phyloP scores from a whole-genome alignment of 257 asterid genomes.

The Galeopsis tetrahit region DNA sequence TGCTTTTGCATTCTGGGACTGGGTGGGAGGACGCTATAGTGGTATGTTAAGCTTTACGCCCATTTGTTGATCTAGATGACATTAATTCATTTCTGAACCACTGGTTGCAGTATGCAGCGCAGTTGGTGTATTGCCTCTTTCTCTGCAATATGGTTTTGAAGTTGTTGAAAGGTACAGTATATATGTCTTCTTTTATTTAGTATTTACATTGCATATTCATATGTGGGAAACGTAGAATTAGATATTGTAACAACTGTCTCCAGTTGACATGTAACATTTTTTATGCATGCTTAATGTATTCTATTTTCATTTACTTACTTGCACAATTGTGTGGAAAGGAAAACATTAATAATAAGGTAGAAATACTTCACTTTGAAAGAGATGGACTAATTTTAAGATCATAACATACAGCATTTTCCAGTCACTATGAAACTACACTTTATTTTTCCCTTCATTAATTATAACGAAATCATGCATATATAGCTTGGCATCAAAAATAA shows the following conservation, averaged over 20 bases:
- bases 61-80: slow-evolving; percentile 27
- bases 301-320: slow-evolving; percentile 11
- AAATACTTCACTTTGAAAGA: slow-evolving; percentile 14
- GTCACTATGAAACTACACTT: slow-evolving; percentile 6
- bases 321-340: slow-evolving; percentile 17
- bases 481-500: slow-evolving; percentile 7
- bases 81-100: slow-evolving; percentile 40
- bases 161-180: slow-evolving; percentile 79
- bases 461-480: slow-evolving; percentile 1
- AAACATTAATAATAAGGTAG: slow-evolving; percentile 3
- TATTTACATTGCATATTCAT: background rate
- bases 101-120: slow-evolving; percentile 95
- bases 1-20: slow-evolving; percentile 99
- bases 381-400: slow-evolving; percentile 25
- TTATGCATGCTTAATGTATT: background rate
- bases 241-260: slow-evolving; percentile 24
- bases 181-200: slow-evolving; percentile 34
- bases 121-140: slow-evolving; percentile 96
- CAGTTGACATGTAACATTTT: slow-evolving; percentile 8
- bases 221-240: background rate
- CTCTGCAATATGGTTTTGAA: slow-evolving; percentile 93
- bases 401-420: background rate
- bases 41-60: slow-evolving; percentile 45
- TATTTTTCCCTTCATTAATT: slow-evolving; percentile 2
- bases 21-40: slow-evolving; percentile 99